phyloP scores from a whole-genome alignment of 2,329 filamentous ascomycete genomes.

The Fusarium oligoseptatum region DNA sequence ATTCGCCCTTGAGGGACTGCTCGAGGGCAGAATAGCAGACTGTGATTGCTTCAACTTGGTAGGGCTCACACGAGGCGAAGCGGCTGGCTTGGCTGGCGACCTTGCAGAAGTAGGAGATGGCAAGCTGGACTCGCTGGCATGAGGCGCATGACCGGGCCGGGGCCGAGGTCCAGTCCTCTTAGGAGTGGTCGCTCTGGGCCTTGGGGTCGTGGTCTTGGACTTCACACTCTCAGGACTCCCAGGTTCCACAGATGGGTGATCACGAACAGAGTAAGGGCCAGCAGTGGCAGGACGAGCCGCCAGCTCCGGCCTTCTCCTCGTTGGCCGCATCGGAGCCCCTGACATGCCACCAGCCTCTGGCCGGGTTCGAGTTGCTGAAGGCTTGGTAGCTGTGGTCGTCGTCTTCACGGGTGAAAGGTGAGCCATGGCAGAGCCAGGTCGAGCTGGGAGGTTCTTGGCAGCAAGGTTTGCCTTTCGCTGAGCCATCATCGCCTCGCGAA shows the following conservation, averaged over 20 bases:
- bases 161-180: conserved; percentile 62
- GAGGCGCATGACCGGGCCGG: conserved; percentile 62
- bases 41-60: conserved; percentile 54
- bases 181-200: conserved; percentile 65
- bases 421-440: conserved; percentile 75
- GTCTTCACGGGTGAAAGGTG: conserved; percentile 67
- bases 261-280: conserved; percentile 73
- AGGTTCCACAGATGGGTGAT: conserved; percentile 50
- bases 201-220: conserved; percentile 63
- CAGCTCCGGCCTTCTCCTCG: conserved; percentile 69
- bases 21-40: conserved; percentile 43
- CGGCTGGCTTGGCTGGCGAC: conserved; percentile 49
- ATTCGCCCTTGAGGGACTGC: conserved; percentile 62
- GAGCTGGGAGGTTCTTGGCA: conserved; percentile 63
- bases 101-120: conserved; percentile 58
- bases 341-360: conserved; percentile 70
- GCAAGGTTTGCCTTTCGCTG: conserved; percentile 76
- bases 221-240: conserved; percentile 62
- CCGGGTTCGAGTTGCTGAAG: conserved; percentile 56
- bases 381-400: conserved; percentile 46
- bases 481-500: conserved; percentile 87
- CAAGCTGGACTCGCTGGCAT: conserved; percentile 65
- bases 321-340: conserved; percentile 73
- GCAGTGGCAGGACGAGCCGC: conserved; percentile 72
- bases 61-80: conserved; percentile 59